Conservation (phyloP, 352 stramenopile genomes). For the Phytopythium ostracodes region DNA sequence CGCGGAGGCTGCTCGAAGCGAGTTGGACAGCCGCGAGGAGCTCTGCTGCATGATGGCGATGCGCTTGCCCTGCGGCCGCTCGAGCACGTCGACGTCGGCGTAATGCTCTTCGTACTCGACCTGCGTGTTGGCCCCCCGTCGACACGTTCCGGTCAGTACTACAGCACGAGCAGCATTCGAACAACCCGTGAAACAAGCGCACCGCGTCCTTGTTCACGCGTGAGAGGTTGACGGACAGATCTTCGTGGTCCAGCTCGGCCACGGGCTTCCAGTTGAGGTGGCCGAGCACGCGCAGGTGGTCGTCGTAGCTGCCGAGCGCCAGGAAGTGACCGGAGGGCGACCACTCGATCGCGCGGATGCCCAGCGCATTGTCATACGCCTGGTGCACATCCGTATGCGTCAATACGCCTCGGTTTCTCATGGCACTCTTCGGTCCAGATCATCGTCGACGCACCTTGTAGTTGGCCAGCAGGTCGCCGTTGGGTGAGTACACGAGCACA, state of each 20-base stretch:
- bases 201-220: slow-evolving; percentile 48
- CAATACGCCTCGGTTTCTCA: background rate
- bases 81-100: slow-evolving; percentile 36
- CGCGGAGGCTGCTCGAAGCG: slow-evolving; percentile 50
- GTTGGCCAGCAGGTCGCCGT: slow-evolving; percentile 57
- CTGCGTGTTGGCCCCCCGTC: slow-evolving; percentile 14
- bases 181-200: background rate
- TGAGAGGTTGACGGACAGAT: slow-evolving; percentile 35
- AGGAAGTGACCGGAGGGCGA: slow-evolving; percentile 76
- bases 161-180: background rate
- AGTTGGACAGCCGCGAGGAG: slow-evolving; percentile 46
- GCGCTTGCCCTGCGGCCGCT: slow-evolving; percentile 58
- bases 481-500: slow-evolving; percentile 63
- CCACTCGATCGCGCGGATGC: slow-evolving; percentile 71
- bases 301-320: slow-evolving; percentile 74
- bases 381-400: slow-evolving; percentile 11
- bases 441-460: slow-evolving; percentile 45
- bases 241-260: slow-evolving; percentile 70
- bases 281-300: slow-evolving; percentile 69
- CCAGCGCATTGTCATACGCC: slow-evolving; percentile 78
- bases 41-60: slow-evolving; percentile 35
- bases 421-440: background rate
- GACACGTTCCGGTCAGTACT: background rate
- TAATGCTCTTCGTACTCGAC: slow-evolving; percentile 74
- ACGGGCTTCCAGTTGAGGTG: slow-evolving; percentile 77